Evolutionary conservation across 805 yeast genomes (phyloP).

Genomic region (Brettanomyces anomalus): DNA sequence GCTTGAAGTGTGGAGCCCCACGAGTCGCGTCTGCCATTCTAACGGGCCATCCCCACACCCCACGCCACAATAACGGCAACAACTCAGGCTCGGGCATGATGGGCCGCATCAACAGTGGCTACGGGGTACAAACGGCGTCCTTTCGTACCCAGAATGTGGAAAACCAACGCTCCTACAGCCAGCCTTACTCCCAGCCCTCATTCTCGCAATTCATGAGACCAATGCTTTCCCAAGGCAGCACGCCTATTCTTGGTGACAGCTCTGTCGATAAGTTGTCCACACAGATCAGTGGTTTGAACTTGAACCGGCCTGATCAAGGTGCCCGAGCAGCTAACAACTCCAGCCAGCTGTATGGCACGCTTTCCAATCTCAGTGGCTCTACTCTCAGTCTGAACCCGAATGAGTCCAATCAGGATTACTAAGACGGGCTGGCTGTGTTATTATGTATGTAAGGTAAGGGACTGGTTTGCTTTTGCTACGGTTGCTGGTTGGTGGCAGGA

Average conservation of each 20-base stretch:
- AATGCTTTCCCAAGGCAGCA: not conserved
- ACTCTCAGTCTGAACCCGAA: not conserved
- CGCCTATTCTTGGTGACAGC: not conserved
- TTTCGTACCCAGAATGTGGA: not conserved
- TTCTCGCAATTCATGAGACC: not conserved
- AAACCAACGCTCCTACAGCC: not conserved
- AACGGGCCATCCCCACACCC: constrained; percentile 22
- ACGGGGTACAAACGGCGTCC: not conserved
- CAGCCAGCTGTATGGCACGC: no score
- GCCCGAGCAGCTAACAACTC: no score
- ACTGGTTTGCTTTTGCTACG: no score
- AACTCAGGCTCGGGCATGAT: constrained; percentile 2
- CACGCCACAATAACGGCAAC: constrained; percentile 13
- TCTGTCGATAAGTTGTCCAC: not conserved
- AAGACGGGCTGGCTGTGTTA: no score
- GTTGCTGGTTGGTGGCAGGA: no score
- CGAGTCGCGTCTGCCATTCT: constrained; percentile 29
- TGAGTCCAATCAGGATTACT: no score
- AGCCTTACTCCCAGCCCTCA: not conserved
- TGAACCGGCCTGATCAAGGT: not conserved
- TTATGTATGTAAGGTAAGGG: no score
- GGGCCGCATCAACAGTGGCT: not conserved
- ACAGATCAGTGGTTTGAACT: constrained; percentile 1
- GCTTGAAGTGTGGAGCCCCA: constrained; percentile 83
- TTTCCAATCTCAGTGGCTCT: not conserved